Base-by-base conservation (phyloP, 345 rosid genomes). In the Reutealis trisperma region DNA sequence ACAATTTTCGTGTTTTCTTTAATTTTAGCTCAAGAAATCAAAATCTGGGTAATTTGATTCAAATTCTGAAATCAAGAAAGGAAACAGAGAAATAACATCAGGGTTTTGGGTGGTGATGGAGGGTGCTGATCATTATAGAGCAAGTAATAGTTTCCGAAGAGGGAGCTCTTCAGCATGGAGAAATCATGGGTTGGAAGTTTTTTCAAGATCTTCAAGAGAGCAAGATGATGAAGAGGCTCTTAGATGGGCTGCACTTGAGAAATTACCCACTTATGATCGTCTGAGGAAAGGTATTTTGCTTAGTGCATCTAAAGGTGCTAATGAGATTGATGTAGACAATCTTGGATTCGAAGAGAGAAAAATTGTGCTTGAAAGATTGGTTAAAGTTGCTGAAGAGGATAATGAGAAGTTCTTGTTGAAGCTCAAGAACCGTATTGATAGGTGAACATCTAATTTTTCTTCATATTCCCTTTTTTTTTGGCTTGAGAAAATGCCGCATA, bases 151-250 rank as follows among this genome's bases (percentile, higher is more conserved):
- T 34, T 54, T 71, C 19, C 74, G 74, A 21, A 75, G 21, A 61
- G 69, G 68, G 11, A 69, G 81, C 57, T 57, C 72, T 37, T 74
- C 81, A 0, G 8, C 44, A 0, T 74, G 76, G 73, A 74, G 70
- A 30, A 78, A 42, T 37, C 66, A 1, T 41, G 32, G 47, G 2
- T 11, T 24, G 42, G 82, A 76, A 8, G 80, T 70, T 14, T 79
- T 59, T 32, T 54, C 81, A 19, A 49, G 18, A 9, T 81, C 78
- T 12, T 68, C 77, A 42, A 15, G 81, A 54, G 75, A 70, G 0
- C 79, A 84, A 60, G 88, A 86, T 1, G 90, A 59, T 2, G 92
- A 89, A 63, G 92, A 89, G 65, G 90, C 88, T 42, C 78, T 89
- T 1, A 78, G 72, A 70, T 87, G 90, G 89, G 92, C 90, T 3